Evolutionary conservation across 441 rosid genomes (phyloP).

Genomic region (Oxalis stricta): DNA sequence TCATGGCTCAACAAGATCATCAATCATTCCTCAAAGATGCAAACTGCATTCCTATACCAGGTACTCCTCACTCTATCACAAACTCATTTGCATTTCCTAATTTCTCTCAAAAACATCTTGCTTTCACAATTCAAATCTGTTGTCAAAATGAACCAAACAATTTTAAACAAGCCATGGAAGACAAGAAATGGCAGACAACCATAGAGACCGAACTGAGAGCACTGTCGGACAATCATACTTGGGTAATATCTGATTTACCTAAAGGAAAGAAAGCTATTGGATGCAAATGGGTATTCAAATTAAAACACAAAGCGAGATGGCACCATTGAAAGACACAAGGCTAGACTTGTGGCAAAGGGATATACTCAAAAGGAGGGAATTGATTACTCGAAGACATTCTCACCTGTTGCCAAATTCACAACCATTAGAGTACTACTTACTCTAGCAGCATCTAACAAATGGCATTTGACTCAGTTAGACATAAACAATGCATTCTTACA

Average conservation of each 20-base stretch:
- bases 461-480: conserved; percentile 3
- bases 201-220: too few relatives aligned
- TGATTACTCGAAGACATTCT: conserved; percentile 2
- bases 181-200: too few relatives aligned
- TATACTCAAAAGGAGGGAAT: neutral
- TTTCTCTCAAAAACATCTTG: too few relatives aligned
- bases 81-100: too few relatives aligned
- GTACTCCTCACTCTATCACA: too few relatives aligned
- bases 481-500: conserved; percentile 1
- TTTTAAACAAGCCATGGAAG: too few relatives aligned
- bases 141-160: too few relatives aligned
- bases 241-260: neutral
- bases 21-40: too few relatives aligned
- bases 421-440: neutral
- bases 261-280: neutral
- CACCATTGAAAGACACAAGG: neutral
- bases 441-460: neutral
- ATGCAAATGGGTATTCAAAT: neutral
- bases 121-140: too few relatives aligned
- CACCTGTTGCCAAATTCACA: neutral
- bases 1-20: too few relatives aligned
- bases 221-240: conserved; percentile 1
- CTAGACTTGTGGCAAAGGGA: conserved; percentile 2
- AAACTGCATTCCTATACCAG: too few relatives aligned
- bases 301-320: neutral